Evolutionary conservation across 768 basidiomycete species (phyloP), one percentile per base, ranked within the genome.

Genomic region (Rhodotorula graminis): DNA sequence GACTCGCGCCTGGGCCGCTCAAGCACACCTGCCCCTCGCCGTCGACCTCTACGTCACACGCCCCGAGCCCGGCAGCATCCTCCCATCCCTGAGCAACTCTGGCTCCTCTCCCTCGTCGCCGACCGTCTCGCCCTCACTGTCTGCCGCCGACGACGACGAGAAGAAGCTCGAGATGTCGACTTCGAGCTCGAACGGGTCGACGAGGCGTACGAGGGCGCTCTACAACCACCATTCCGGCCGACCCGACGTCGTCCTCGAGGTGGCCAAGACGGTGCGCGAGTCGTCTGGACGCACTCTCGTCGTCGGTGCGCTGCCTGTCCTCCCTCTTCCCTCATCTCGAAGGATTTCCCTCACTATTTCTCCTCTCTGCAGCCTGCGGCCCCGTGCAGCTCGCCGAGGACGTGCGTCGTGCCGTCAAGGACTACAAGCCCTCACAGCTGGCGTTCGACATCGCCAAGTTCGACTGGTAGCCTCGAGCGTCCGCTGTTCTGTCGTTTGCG

Each of bases 21-120:
- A 40, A 14, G 57, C 47, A 18, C 10, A 25, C 37, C 44, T 59
- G 21, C 0, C 6, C 25, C 21, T 44, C 33, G 58, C 56, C 27
- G 18, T 58, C 46, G 56, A 58, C 56, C 46, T 59, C 2, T 49
- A 66, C 65, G n/a, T 66, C 31, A 66, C 56, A 2, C 65, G 65
- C 25, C 12, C 56, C 8, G 8, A 6, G 25, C 44, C n/a, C 44
- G 23, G 23, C 27, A 2, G 2, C 44, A 19, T 33, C 47, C n/a
- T 25, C 27, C 64, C 40, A 25, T 14, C 40, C 7, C 27, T 37
- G 19, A 27, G 31, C 6, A 21, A 23, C 31, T 50, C 61, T 31
- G 16, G 46, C n/a, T 11, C 21, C 21, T 6, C 33, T 16, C 2
- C 49, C n/a, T 2, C 53, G 53, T 6, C 53, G 29, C 15, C 29